phyloP scores from a whole-genome alignment of 805 yeast genomes.

The Candida ponderosae region DNA sequence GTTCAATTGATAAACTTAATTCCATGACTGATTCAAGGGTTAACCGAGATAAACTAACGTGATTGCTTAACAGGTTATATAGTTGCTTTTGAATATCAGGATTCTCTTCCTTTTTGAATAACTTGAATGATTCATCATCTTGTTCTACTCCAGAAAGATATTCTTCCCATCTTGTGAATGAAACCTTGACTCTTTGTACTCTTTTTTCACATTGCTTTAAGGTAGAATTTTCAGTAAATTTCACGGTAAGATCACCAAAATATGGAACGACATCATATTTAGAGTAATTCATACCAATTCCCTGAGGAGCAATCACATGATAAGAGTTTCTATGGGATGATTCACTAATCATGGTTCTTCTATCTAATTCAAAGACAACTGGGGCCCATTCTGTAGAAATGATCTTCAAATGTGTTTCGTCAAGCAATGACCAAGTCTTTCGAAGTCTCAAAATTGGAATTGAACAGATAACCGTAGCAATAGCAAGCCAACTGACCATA shows the following conservation, averaged over 20 bases:
- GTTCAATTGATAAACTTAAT: conserved; percentile 56
- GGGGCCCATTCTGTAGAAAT: conserved; percentile 87
- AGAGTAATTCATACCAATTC: conserved; percentile 69
- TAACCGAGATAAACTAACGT: conserved; percentile 31
- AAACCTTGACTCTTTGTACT: conserved; percentile 59
- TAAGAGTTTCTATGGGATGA: conserved; percentile 51
- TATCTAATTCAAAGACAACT: conserved; percentile 80
- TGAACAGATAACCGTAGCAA: conserved; percentile 76
- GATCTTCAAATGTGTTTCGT: conserved; percentile 46
- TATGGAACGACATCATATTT: conserved; percentile 79
- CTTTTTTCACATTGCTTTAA: conserved; percentile 54
- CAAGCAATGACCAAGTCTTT: conserved; percentile 68
- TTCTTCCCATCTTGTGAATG: conserved; percentile 79
- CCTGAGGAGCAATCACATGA: conserved; percentile 81
- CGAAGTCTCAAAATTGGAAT: conserved; percentile 71
- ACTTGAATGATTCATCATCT: conserved; percentile 22
- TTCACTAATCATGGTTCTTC: conserved; percentile 56
- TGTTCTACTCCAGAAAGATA: conserved; percentile 46
- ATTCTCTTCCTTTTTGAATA: conserved; percentile 12
- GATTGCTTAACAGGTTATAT: conserved; percentile 37
- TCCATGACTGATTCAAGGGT: conserved; percentile 51
- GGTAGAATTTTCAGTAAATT: conserved; percentile 24
- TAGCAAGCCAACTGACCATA: conserved; percentile 91
- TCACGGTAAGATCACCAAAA: conserved; percentile 76
- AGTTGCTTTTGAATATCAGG: conserved; percentile 32